Percentiles rank a stretch among this genome's conserved stretches.
Evolutionary conservation across 495 filamentous ascomycete genomes (phyloP).

Genomic region (Talaromyces thailandensis): DNA sequence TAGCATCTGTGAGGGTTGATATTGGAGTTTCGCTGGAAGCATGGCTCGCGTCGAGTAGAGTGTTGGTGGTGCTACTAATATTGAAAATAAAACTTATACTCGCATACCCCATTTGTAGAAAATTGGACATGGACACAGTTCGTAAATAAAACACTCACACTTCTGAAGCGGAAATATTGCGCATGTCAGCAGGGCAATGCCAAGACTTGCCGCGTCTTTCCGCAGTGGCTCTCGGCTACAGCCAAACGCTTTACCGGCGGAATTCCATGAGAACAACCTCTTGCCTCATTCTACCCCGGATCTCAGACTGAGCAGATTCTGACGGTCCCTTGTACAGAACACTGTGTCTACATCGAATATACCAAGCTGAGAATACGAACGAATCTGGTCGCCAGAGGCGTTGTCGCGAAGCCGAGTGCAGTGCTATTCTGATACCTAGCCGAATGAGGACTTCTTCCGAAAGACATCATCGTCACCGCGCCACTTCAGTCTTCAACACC

Average conservation of each 20-base stretch:
- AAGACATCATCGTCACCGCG: constrained; percentile 2
- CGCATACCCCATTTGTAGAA: neutral
- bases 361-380: neutral
- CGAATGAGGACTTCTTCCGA: constrained; percentile 1
- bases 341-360: neutral
- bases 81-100: neutral
- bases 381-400: neutral
- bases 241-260: neutral
- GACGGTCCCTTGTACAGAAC: neutral
- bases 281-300: neutral
- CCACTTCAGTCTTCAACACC: neutral
- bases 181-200: neutral
- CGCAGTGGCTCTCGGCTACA: neutral
- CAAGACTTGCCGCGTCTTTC: constrained; percentile 5
- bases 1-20: neutral
- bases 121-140: neutral
- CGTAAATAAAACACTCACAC: neutral
- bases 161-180: neutral
- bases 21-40: neutral
- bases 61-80: neutral
- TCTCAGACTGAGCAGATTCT: neutral
- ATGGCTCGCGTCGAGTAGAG: neutral
- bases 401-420: neutral
- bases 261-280: neutral
- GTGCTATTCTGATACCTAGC: neutral